A percentile compares a stretch with the other conserved stretches of the same genome.
Evolutionary conservation across 108 stramenopile species (phyloP).

Genomic region (Cylindrotheca fusiformis): DNA sequence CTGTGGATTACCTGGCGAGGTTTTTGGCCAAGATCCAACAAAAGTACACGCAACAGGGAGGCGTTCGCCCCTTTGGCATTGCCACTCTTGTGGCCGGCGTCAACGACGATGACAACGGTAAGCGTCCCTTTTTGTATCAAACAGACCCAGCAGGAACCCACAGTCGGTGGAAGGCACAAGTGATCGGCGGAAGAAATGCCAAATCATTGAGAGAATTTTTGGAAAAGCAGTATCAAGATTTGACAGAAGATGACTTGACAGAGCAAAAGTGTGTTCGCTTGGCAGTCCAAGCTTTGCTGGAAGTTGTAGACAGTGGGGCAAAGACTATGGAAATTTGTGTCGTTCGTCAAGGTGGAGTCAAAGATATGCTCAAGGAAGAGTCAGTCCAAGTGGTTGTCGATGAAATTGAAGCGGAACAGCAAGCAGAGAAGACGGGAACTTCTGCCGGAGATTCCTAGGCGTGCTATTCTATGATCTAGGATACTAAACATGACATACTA

Average conservation of each 20-base stretch:
- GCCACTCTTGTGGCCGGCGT: conserved; percentile 89
- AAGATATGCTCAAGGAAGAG: conserved; percentile 72
- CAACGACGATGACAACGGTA: conserved; percentile 52
- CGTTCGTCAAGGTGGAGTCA: conserved; percentile 64
- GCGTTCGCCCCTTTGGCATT: conserved; percentile 99
- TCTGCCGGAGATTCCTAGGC: neutral
- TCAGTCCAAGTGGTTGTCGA: conserved; percentile 80
- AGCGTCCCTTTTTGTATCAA: conserved; percentile 84
- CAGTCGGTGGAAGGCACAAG: conserved; percentile 97
- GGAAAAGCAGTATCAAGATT: conserved; percentile 91
- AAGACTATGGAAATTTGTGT: conserved; percentile 98
- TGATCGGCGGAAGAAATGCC: conserved; percentile 95
- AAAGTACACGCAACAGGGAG: conserved; percentile 98
- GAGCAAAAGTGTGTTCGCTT: conserved; percentile 87
- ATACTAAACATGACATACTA: too few relatives aligned
- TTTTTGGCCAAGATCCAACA: conserved; percentile 98
- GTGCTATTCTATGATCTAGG: too few relatives aligned
- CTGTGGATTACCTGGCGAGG: conserved; percentile 96
- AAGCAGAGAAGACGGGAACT: conserved; percentile 25
- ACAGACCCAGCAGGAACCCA: conserved; percentile 99
- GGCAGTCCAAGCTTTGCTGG: conserved; percentile 93
- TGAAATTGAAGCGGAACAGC: conserved; percentile 83
- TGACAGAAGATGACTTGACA: conserved; percentile 61
- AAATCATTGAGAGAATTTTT: conserved; percentile 97
- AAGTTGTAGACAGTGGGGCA: conserved; percentile 98